phyloP scores from a whole-genome alignment of 2,329 filamentous ascomycete genomes.

The Cladosporium velox region DNA sequence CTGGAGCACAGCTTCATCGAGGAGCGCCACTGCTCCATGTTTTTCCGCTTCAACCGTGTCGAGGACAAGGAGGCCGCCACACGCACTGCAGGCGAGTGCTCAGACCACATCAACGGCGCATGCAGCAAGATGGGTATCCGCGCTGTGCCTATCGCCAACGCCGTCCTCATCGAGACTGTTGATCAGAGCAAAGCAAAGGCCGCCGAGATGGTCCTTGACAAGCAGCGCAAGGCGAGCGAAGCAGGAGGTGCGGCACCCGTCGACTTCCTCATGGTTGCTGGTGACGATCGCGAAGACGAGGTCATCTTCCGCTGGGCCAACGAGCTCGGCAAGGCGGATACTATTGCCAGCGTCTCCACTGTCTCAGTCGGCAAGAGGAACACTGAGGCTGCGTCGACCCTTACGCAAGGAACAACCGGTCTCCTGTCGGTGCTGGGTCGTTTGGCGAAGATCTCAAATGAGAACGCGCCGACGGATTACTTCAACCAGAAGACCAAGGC shows the following conservation, averaged over 20 bases:
- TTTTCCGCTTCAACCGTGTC: conserved; percentile 85
- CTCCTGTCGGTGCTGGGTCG: conserved; percentile 36
- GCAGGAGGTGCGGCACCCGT: conserved; percentile 46
- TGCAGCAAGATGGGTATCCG: conserved; percentile 82
- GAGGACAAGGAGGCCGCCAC: conserved; percentile 74
- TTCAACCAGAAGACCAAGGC: conserved; percentile 21
- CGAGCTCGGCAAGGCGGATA: conserved; percentile 60
- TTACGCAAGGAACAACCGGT: conserved; percentile 92
- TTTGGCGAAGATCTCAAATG: conserved; percentile 35
- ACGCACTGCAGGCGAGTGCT: conserved; percentile 83
- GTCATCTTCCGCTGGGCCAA: conserved; percentile 95
- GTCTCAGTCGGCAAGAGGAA: conserved; percentile 85
- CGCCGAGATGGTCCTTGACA: conserved; percentile 66
- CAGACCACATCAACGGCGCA: conserved; percentile 92
- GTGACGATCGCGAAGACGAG: conserved; percentile 91
- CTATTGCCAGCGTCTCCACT: conserved; percentile 66
- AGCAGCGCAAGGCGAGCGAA: conserved; percentile 34
- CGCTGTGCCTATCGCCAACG: conserved; percentile 74
- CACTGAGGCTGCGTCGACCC: conserved; percentile 80
- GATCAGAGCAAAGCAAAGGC: conserved; percentile 89
- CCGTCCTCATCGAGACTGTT: conserved; percentile 79
- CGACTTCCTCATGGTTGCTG: conserved; percentile 87
- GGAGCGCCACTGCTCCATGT: conserved; percentile 84
- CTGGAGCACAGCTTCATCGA: conserved; percentile 87
- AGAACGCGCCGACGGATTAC: conserved; percentile 23